A percentile compares a stretch with the other conserved stretches of the same genome.
Conservation (phyloP, 805 yeast genomes). For the Ogataea methanolica region DNA sequence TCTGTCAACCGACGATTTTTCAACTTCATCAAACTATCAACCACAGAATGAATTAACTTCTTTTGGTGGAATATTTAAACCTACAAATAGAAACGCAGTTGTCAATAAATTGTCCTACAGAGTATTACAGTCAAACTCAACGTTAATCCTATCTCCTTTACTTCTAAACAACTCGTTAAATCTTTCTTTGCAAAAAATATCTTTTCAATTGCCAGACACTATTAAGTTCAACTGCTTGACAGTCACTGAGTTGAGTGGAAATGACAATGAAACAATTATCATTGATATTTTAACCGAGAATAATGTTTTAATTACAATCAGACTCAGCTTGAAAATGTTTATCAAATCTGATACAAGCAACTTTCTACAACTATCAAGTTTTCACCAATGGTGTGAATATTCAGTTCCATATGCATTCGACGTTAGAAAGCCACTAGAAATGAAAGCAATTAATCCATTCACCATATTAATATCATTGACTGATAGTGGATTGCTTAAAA, state of each 20-base stretch:
- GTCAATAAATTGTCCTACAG: conserved; percentile 12
- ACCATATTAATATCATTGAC: conserved; percentile 54
- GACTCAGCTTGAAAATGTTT: conserved; percentile 42
- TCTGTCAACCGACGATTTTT: conserved; percentile 1
- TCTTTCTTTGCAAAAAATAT: conserved; percentile 32
- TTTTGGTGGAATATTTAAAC: conserved; percentile 11
- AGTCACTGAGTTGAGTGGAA: conserved; percentile 26
- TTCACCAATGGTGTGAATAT: conserved; percentile 59
- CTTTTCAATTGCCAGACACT: conserved; percentile 35
- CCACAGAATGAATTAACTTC: conserved; percentile 6
- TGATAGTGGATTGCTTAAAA: conserved; percentile 74
- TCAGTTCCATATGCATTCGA: conserved; percentile 65
- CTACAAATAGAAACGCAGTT: conserved; percentile 8
- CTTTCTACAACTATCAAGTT: conserved; percentile 16
- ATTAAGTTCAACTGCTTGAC: conserved; percentile 34
- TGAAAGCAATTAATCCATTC: conserved; percentile 40
- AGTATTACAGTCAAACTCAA: conserved; percentile 6
- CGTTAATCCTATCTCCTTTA: conserved; percentile 35
- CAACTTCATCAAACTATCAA: not conserved
- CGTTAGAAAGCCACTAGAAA: conserved; percentile 48
- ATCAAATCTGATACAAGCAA: conserved; percentile 10
- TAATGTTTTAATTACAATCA: conserved; percentile 49
- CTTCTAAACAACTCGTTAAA: conserved; percentile 32
- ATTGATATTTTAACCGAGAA: conserved; percentile 50
- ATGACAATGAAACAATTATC: conserved; percentile 30